A percentile compares a stretch with the other conserved stretches of the same genome.
phyloP scores from a whole-genome alignment of 192 early-diverging fungal species.

The Phlyctochytrium planicorne region DNA sequence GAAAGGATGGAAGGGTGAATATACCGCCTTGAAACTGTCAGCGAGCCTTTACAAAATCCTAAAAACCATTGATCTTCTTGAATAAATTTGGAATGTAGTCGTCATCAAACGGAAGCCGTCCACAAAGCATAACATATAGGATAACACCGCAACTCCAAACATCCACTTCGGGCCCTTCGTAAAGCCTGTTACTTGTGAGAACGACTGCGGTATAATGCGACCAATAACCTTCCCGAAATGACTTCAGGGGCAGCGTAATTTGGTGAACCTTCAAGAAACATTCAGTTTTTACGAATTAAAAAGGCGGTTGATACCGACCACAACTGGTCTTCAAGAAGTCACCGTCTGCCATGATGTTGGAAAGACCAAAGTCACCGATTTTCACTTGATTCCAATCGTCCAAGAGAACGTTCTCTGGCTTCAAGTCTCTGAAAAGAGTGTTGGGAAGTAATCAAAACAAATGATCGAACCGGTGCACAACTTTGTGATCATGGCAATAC shows the following conservation, averaged over 20 bases:
- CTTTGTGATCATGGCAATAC: constrained; percentile 59
- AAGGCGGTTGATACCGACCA: constrained; percentile 51
- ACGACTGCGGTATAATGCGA: constrained; percentile 49
- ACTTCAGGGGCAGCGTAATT: constrained; percentile 70
- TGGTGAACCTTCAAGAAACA: constrained; percentile 41
- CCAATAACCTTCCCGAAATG: constrained; percentile 34
- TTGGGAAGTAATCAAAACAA: background rate
- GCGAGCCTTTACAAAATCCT: background rate
- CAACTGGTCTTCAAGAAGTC: constrained; percentile 59
- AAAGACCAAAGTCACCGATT: constrained; percentile 61
- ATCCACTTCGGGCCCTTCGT: constrained; percentile 97
- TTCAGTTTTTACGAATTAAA: constrained; percentile 10
- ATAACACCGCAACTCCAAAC: constrained; percentile 98
- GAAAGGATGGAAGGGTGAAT: constrained; percentile 84
- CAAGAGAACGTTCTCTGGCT: constrained; percentile 58
- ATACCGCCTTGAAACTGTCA: constrained; percentile 67
- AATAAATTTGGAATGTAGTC: constrained; percentile 80
- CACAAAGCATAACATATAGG: constrained; percentile 95
- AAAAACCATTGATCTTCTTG: constrained; percentile 88
- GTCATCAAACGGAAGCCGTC: constrained; percentile 95
- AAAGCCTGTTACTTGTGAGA: constrained; percentile 57
- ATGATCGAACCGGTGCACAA: constrained; percentile 46
- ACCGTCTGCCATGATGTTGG: constrained; percentile 52
- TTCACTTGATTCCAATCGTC: constrained; percentile 58
- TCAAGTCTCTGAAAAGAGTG: constrained; percentile 44